Evolutionary conservation across 2,329 filamentous ascomycete genomes (phyloP), one percentile per base, ranked within the genome.

Genomic region (Alternaria sp.): DNA sequence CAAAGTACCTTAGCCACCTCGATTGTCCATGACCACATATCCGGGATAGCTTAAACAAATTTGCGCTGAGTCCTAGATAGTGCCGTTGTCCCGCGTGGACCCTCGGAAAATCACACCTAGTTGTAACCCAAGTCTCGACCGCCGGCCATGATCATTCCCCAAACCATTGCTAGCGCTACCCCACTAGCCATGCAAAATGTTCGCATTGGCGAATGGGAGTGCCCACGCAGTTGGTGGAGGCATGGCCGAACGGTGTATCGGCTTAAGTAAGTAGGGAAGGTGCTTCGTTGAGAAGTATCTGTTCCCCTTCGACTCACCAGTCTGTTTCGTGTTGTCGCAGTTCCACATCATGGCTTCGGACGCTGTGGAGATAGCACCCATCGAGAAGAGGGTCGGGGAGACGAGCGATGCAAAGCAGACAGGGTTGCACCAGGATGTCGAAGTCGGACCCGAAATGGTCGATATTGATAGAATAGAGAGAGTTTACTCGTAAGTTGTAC

Each of bases 391-490:
- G n/a, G 60, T 66, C 30, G 55, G 52, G 14, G 65, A 68, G 40
- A 56, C 57, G 22, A 51, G 38, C 25, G 57, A 50, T 14, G 59
- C 64, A 9, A 75, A 76, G 62, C 67, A 71, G 20, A 68, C 59
- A 5, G 73, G 74, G 18, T 34, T 73, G 36, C 68, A 74, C 54
- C 63, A 70, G 18, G 77, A 80, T 67, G 69, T 74, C 20, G 77
- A 80, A 57, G 58, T 71, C 14, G 77, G 74, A 5, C 59, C 60
- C 46, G 74, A 73, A 18, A 64, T 68, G 53, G 48, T 77, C 20
- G 73, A 79, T 65, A 67, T 80, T 48, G 78, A 76, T 30, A 70
- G 74, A 28, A 75, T 79, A 16, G 75, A 78, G 55, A 72, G 66
- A 40, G 76, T 80, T 18, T 80, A 80, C 59, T 74, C 72, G 77